These are phyloP conservation scores for Saccharomyces pastorianus DNA, from an alignment of 1,139 yeast genomes.

Conservation along the genomic window DNA sequence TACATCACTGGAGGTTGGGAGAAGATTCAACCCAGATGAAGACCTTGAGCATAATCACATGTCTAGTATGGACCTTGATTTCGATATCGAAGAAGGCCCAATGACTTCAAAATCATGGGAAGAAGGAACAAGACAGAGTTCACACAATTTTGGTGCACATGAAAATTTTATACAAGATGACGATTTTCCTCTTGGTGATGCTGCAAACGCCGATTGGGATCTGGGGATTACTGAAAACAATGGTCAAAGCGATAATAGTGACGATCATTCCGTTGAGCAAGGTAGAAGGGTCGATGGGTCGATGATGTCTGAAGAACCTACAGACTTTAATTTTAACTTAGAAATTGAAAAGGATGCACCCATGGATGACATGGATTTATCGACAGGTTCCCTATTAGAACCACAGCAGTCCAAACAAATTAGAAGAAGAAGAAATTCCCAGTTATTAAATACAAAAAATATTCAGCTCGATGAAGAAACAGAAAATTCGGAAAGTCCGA, in stretches of 20 bases:
- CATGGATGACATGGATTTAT: background rate
- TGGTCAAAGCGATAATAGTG: conserved; percentile 33
- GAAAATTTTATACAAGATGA: conserved; percentile 13
- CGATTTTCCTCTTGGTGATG: conserved; percentile 15
- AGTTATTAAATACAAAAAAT: conserved; percentile 18
- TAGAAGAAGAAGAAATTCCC: conserved; percentile 4
- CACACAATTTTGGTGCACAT: conserved; percentile 5
- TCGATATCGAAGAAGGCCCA: conserved; percentile 21
- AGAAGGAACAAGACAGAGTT: conserved; percentile 55
- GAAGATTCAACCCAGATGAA: conserved; percentile 36
- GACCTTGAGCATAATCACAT: conserved; percentile 18
- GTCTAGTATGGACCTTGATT: conserved; percentile 29
- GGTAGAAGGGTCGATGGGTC: conserved; percentile 12
- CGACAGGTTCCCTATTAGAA: background rate
- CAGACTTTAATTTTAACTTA: conserved; percentile 31
- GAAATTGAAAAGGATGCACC: conserved; percentile 19
- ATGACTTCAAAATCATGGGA: conserved; percentile 35
- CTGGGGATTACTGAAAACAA: conserved; percentile 9
- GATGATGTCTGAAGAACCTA: conserved; percentile 10
- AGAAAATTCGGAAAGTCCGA: conserved; percentile 6
- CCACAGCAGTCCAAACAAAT: background rate
- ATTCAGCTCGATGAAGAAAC: conserved; percentile 15
- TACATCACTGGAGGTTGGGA: conserved; percentile 30
- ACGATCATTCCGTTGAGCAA: conserved; percentile 48
- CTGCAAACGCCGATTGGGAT: conserved; percentile 9